phyloP scores from a whole-genome alignment of 108 stramenopile species.

The Pseudonitzschia pungens region DNA sequence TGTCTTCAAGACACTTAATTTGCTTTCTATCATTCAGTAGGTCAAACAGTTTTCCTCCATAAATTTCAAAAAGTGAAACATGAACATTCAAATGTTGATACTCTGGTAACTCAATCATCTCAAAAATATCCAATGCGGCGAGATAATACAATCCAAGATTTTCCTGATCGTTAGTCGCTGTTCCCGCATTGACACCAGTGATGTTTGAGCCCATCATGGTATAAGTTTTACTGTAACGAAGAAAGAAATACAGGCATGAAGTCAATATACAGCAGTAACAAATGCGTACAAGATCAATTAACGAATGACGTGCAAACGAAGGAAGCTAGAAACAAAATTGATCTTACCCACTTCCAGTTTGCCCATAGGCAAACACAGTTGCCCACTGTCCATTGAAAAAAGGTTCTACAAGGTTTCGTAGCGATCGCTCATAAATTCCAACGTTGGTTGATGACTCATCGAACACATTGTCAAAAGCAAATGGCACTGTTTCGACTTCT shows the following conservation, averaged over 20 bases:
- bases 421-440: constrained; percentile 80
- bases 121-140: constrained; percentile 91
- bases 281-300: no score
- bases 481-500: constrained; percentile 89
- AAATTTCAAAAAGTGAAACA: constrained; percentile 97
- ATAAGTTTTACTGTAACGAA: constrained; percentile 66
- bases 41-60: constrained; percentile 96
- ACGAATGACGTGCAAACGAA: no score
- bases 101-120: constrained; percentile 52
- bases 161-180: constrained; percentile 34
- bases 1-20: constrained; percentile 94
- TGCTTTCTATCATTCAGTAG: constrained; percentile 85
- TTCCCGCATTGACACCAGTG: constrained; percentile 74
- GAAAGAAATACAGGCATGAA: constrained; percentile 28
- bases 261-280: neutral
- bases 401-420: constrained; percentile 84
- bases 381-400: constrained; percentile 88
- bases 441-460: constrained; percentile 69
- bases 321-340: neutral
- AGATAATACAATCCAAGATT: constrained; percentile 91
- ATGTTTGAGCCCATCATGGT: constrained; percentile 95
- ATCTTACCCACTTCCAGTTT: constrained; percentile 65
- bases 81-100: constrained; percentile 63
- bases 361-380: constrained; percentile 93
- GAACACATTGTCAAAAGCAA: constrained; percentile 96